These are phyloP conservation scores for Cutaneotrichosporon sp. DNA, from an alignment of 1,284 basidiomycete species.

Conservation along the genomic window DNA sequence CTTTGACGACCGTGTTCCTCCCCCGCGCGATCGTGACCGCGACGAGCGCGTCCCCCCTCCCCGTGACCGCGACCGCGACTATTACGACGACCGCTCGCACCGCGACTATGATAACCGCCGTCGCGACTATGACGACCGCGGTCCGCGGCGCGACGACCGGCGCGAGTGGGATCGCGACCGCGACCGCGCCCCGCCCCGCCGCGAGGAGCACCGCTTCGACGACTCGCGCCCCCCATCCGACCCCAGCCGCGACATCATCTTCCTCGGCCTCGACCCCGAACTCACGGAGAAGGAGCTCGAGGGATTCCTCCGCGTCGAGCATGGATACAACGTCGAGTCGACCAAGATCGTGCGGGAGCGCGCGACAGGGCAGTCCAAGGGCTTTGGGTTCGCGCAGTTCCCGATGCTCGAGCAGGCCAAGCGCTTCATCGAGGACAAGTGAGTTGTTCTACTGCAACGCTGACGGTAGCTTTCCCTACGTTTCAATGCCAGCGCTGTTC, in stretches of 20 bases:
- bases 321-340: constrained; percentile 52
- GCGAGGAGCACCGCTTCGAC: constrained; percentile 8
- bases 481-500: constrained; percentile 70
- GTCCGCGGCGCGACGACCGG: constrained; percentile 1
- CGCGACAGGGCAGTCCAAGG: constrained; percentile 84
- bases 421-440: constrained; percentile 78
- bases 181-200: constrained; percentile 10
- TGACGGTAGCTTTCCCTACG: constrained; percentile 65
- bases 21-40: not conserved
- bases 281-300: constrained; percentile 87
- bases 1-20: not conserved
- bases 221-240: constrained; percentile 27
- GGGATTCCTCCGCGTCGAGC: constrained; percentile 63
- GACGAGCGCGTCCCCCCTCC: constrained; percentile 1
- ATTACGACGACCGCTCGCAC: constrained; percentile 10
- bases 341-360: constrained; percentile 87
- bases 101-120: constrained; percentile 23
- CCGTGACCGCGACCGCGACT: constrained; percentile 8
- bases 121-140: too few species aligned
- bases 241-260: constrained; percentile 68
- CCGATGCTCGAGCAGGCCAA: constrained; percentile 75
- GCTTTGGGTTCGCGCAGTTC: constrained; percentile 93
- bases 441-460: constrained; percentile 22
- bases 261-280: constrained; percentile 83
- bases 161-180: constrained; percentile 7